Percentiles rank a stretch among this genome's conserved stretches.
Evolutionary conservation across 371 early-diverging fungal species (phyloP).

Genomic region (Haplosporangium sp.): DNA sequence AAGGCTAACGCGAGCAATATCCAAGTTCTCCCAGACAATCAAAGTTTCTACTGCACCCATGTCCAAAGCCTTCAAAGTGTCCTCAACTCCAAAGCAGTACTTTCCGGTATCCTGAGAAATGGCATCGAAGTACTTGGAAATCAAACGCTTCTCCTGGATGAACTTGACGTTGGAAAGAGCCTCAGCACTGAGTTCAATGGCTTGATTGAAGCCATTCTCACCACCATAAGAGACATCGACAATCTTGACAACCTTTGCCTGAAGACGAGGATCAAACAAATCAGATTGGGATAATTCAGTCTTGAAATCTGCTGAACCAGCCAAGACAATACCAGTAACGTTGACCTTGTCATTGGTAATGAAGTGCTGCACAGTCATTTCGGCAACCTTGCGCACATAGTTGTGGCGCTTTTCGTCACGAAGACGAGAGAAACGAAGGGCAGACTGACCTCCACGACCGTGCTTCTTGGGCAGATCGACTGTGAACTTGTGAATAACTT

Average conservation of each 20-base stretch:
- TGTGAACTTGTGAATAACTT: conserved; percentile 94
- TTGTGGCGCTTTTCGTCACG: conserved; percentile 99
- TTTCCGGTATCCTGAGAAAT: conserved; percentile 98
- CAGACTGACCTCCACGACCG: conserved; percentile 99
- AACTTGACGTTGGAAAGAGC: conserved; percentile 97
- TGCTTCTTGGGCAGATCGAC: conserved; percentile 99
- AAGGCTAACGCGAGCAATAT: conserved; percentile 79
- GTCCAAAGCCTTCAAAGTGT: conserved; percentile 97
- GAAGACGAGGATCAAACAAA: conserved; percentile 94
- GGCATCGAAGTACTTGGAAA: conserved; percentile 97
- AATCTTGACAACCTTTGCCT: conserved; percentile 91
- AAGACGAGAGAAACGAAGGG: conserved; percentile 99
- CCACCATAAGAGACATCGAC: conserved; percentile 99
- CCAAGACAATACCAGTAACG: conserved; percentile 95
- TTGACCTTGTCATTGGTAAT: conserved; percentile 95
- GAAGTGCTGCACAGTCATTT: conserved; percentile 93
- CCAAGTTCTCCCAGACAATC: conserved; percentile 98
- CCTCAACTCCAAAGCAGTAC: conserved; percentile 97
- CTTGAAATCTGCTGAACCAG: conserved; percentile 99
- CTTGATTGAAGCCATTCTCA: conserved; percentile 99
- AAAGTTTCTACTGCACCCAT: conserved; percentile 97
- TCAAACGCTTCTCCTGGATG: conserved; percentile 98
- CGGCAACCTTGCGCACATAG: conserved; percentile 99
- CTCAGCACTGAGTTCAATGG: conserved; percentile 97
- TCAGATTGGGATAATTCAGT: conserved; percentile 95